These are phyloP conservation scores for Astragalus membranaceus DNA, from an alignment of 306 rosid species.

Conservation along the genomic window DNA sequence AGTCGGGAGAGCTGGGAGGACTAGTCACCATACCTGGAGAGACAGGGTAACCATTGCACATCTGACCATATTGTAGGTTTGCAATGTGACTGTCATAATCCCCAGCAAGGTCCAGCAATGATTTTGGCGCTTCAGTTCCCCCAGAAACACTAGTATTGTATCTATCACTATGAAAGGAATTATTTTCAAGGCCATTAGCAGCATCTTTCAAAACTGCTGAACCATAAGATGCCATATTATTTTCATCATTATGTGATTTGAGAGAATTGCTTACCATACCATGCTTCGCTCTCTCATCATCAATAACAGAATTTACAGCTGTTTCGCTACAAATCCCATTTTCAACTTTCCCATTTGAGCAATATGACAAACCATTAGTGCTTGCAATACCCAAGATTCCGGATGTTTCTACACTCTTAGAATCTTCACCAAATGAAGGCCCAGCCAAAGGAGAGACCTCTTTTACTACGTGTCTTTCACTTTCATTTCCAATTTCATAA, in stretches of 20 bases:
- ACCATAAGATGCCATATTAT: slow-evolving; percentile 22
- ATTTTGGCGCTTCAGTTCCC: slow-evolving; percentile 34
- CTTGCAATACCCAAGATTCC: slow-evolving; percentile 21
- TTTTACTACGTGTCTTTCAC: slow-evolving; percentile 19
- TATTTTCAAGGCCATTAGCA: slow-evolving; percentile 21
- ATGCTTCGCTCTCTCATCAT: slow-evolving; percentile 32
- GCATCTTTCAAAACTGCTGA: slow-evolving; percentile 23
- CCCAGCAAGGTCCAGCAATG: slow-evolving; percentile 66
- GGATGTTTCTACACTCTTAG: slow-evolving; percentile 16
- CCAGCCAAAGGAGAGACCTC: slow-evolving; percentile 18
- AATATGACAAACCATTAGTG: slow-evolving; percentile 21
- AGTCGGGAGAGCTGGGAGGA: slow-evolving; percentile 51
- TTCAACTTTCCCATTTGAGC: slow-evolving; percentile 34
- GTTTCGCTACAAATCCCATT: slow-evolving; percentile 11
- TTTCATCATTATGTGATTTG: slow-evolving; percentile 23
- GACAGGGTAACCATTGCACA: slow-evolving; percentile 39
- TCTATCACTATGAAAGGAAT: slow-evolving; percentile 24
- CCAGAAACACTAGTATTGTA: slow-evolving; percentile 20
- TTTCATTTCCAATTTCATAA: slow-evolving; percentile 25
- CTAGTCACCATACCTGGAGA: slow-evolving; percentile 39
- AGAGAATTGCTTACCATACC: slow-evolving; percentile 19
- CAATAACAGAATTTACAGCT: slow-evolving; percentile 18
- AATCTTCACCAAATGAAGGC: slow-evolving; percentile 24
- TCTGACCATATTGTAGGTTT: slow-evolving; percentile 51
- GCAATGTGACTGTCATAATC: slow-evolving; percentile 55